Conservation (phyloP, 164 flowering plant genomes). For the grape (Vitis vinifera) region ASM3070453v1 NC_081811.1:1490001-1490500, state of each 20-base stretch:
- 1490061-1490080: no score
- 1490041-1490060: no score
- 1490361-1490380: no score
- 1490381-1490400: no score
- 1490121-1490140: background rate
- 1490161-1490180: background rate
- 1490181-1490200: background rate
- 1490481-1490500: conserved; percentile 71
- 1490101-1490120: no score
- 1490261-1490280: no score
- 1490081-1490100: no score
- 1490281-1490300: no score
- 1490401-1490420: background rate
- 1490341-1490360: no score
- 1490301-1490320: no score
- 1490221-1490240: background rate
- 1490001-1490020: background rate
- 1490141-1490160: background rate
- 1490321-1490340: no score
- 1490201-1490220: background rate
- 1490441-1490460: background rate
- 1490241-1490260: background rate
- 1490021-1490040: no score
- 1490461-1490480: conserved; percentile 26
- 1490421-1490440: background rate